Percentiles rank a stretch among this genome's conserved stretches.
Evolutionary conservation across 441 rosid species (phyloP).

Genomic region (Melastoma candidum): DNA sequence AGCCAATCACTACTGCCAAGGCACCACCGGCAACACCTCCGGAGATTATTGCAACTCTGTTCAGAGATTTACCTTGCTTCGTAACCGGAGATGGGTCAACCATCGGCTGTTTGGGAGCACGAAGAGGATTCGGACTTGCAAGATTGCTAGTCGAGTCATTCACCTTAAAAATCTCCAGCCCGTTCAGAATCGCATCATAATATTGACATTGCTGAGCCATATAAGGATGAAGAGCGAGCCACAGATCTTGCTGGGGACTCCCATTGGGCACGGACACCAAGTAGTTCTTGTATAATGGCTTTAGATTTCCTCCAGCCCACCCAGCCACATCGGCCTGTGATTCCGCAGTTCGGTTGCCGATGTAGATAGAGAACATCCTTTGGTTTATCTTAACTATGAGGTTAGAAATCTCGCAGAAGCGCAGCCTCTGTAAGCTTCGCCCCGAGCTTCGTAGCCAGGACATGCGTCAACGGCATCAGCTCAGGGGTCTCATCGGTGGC

Average conservation of each 20-base stretch:
- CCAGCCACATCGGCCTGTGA: conserved; percentile 1
- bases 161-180: conserved; percentile 15
- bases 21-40: conserved; percentile 8
- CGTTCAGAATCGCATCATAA: conserved; percentile 12
- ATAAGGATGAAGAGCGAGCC: conserved; percentile 8
- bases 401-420: conserved; percentile 7
- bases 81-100: not conserved
- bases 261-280: conserved; percentile 4
- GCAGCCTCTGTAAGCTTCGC: too few relatives aligned
- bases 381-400: not conserved
- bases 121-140: conserved; percentile 10
- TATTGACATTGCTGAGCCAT: not conserved
- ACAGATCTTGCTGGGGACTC: conserved; percentile 9
- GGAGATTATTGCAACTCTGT: not conserved
- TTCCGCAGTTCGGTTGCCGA: conserved; percentile 6
- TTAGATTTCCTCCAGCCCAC: conserved; percentile 4
- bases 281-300: conserved; percentile 6
- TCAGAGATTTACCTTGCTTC: not conserved
- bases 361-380: conserved; percentile 8
- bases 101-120: not conserved
- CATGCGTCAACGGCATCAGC: too few relatives aligned
- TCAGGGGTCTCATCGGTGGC: too few relatives aligned
- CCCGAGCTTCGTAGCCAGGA: too few relatives aligned
- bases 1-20: conserved; percentile 5
- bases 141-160: not conserved